Base-by-base conservation (phyloP, 2,329 filamentous ascomycete genomes). In the Paraphoma chrysanthemicola region DNA sequence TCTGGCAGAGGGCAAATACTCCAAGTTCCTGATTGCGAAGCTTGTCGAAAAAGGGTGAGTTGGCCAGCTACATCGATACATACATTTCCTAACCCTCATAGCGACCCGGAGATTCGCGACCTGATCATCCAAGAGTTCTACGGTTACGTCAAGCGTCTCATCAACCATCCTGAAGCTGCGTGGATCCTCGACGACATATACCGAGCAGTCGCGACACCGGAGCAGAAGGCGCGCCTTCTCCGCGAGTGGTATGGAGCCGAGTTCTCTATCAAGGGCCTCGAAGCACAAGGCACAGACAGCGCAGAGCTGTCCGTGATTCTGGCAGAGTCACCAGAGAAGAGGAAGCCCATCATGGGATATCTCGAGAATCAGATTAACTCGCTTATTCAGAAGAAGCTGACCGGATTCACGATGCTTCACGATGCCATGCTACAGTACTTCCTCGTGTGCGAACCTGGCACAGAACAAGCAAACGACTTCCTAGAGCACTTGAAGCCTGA, bases 111-210 rank as follows among this genome's bases (percentile, higher is more conserved):
- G 77, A 92, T 96, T 62, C 87, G 93, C 69, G 91, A 97, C 73
- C 80, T 96, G 64, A 91, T 99, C 69, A 88, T 99, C 11, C 90
- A 92, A 43, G 93, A 99, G 76, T 98, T 99, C 79, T 97, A 95
- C 77, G 93, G 95, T 56, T 89, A 94, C 76, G 91, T 98, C 60
- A 90, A 92, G 73, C 91, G 93, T 71, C 82, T 98, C 72, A 97
- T 98, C 76, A 95, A 97, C 77, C 95, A 99, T 78, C 87, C 94
- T 1, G 96, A 99, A 78, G 95, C 92, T 31, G 93, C 92, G 41
- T 99, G 95, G 93, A 98, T 99, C 67, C 82, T 99, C 42, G 96
- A 99, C 76, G 95, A 99, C 77, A 90, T 97, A 65, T 99, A 98
- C 81, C 88, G 95, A 59, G 90, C 90, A 46, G 89, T 94, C 54